Conservation (phyloP, 2,329 filamentous ascomycete species). For the Sporothrix euskadiensis region DNA sequence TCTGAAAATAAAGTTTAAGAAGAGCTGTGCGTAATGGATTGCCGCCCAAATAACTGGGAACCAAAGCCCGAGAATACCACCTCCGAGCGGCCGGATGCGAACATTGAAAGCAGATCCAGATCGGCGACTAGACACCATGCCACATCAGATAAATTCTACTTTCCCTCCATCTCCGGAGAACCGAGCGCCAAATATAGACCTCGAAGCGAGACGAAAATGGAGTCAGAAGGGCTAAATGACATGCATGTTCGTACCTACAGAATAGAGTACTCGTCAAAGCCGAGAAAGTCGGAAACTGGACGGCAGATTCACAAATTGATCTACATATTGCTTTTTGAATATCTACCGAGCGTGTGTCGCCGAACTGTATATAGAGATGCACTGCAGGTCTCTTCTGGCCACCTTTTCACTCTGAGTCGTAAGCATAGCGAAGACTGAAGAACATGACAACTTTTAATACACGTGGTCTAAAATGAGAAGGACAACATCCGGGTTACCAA, state of each 20-base stretch:
- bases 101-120: background rate
- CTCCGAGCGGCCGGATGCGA: background rate
- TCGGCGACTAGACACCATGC: background rate
- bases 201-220: background rate
- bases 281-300: background rate
- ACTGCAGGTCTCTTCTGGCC: background rate
- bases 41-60: too few relatives aligned
- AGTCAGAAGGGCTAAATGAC: background rate
- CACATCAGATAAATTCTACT: background rate
- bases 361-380: background rate
- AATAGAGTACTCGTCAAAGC: background rate
- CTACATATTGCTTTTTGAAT: background rate
- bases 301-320: background rate
- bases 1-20: background rate
- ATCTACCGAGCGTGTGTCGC: constrained; percentile 15
- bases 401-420: background rate
- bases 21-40: background rate
- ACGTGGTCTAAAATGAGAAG: background rate
- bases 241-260: background rate
- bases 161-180: background rate
- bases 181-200: background rate
- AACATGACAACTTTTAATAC: background rate
- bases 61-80: background rate
- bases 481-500: background rate
- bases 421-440: background rate